Base-by-base conservation (phyloP, 768 basidiomycete genomes). In the Lactifluus echinatus region DNA sequence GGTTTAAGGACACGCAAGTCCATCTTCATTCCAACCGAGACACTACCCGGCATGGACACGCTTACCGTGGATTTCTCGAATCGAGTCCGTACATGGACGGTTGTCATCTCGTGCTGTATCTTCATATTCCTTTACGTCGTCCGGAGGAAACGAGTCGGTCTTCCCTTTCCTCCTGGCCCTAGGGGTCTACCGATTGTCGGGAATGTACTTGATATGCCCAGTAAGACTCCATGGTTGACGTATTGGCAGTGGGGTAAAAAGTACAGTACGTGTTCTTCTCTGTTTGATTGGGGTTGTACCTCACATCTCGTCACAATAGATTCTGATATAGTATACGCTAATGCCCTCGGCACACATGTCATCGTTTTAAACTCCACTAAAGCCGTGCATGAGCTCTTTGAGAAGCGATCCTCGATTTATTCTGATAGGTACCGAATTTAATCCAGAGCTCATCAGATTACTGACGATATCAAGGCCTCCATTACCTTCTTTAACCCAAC, bases 351-450 rank as follows among this genome's bases (percentile, higher is more conserved):
- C 23, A 50, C 26, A 3, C 55, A 62, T 34, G 43, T 63, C 36
- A 48, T 24, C 57, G 23, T 43, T 29, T 67, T 84, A 29, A 81
- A 77, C 66, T 75, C 74, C 56, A 58, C 50, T 7, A 53, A 57
- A 26, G 51, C 59, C 36, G 60, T 46, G 17, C 56, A 48, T 12
- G 62, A 63, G 37, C 53, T 63, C 44, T 54, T 63, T 15, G 62
- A 61, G 52, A 61, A 61, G 55, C 55, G 57, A 55, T 60, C 57
- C 19, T 57, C 60, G 33, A 54, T 63, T 14, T 63, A 63, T 43
- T 61, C 55, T 37, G 62, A 63, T 43, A 56, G 62, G 59, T 59
- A 49, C 28, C 23, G 48, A 31, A 43, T 12, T 15, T 40, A 36
- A 4, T 12, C 29, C 33, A n/a, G n/a, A n/a, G n/a, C 15, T 7